Conservation (phyloP, 1,139 yeast species). For the Geotrichum bryndzae region DNA sequence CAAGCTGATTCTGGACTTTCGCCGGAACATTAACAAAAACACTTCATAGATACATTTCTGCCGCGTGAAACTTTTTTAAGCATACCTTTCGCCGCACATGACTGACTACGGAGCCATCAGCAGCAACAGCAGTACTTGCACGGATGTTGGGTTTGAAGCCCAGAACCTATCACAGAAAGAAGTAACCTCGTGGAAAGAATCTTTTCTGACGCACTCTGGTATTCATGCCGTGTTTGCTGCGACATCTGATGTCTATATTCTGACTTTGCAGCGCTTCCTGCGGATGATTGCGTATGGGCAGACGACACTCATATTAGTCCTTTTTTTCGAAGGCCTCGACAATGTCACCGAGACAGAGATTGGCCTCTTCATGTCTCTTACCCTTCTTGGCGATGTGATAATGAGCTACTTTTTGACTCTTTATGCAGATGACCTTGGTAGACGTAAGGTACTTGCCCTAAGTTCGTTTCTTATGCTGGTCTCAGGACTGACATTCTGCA, state of each 20-base stretch:
- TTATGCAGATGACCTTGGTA: conserved; percentile 72
- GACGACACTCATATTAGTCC: conserved; percentile 72
- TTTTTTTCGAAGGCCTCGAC: conserved; percentile 53
- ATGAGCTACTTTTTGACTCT: conserved; percentile 42
- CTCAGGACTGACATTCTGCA: conserved; percentile 63
- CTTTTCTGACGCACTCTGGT: conserved; percentile 13
- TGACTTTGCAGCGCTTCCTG: conserved; percentile 66
- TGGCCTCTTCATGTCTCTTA: conserved; percentile 78
- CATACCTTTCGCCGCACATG: not conserved
- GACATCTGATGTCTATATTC: conserved; percentile 50
- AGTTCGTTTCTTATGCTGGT: conserved; percentile 67
- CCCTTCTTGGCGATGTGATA: conserved; percentile 8
- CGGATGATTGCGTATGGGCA: conserved; percentile 75
- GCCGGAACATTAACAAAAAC: not conserved
- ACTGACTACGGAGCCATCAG: not conserved
- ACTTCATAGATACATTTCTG: not conserved
- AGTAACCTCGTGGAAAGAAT: not conserved
- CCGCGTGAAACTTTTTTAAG: not conserved
- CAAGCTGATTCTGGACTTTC: not conserved
- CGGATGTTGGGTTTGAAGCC: not conserved
- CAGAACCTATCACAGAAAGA: not conserved
- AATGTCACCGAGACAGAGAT: conserved; percentile 51
- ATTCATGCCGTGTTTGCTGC: conserved; percentile 12
- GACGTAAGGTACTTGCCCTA: conserved; percentile 55
- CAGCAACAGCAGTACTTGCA: not conserved